Base-by-base conservation (phyloP, 106 monocot species). In the Dendrobium nobile region DNA sequence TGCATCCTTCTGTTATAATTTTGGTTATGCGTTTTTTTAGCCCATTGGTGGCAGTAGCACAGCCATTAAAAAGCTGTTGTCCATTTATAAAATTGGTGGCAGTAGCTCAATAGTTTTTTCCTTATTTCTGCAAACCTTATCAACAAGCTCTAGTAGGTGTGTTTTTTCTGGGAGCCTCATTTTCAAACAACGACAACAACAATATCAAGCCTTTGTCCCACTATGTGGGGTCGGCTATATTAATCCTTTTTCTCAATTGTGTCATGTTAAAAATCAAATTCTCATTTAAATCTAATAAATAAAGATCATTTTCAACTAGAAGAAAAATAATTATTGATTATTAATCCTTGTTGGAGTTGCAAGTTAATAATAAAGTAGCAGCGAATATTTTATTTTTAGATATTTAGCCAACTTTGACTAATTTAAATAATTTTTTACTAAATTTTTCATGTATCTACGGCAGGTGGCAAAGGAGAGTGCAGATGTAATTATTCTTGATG, bases 391-490 rank as follows among this genome's bases (percentile, higher is more conserved):
- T 56, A 19, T 56, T 61, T 61, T 61, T 61, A 61, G n/a, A 4
- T 61, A n/a, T 61, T 61, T 15, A 6, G 37, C 70, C 24, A 17
- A 70, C 9, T 70, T 70, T 70, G 37, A 70, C 26, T 65, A 26
- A 26, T 37, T 33, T 37, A 2, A 70, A 15, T 33, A 37, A 0
- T 10, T 68, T 68, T 70, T 37, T 70, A 27, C 64, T 37, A 37
- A 16, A 16, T 2, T 48, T 26, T 82, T 70, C 8, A 16, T 82
- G 3, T 44, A 72, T 82, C 44, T 78, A 13, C 77, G 70, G 75
- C 81, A 94, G 96, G 96, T 97, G 54, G 94, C 96, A 67, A 97
- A 97, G 79, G 96, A 97, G 79, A 97, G 96, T 87, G 94, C 96
- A 47, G 96, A 97, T 87, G 90, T 97, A 31, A 92, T 97, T 74